These are phyloP conservation scores for Vitis cinerea DNA, from an alignment of 164 flowering plant genomes.

Conservation along the genomic window DNA sequence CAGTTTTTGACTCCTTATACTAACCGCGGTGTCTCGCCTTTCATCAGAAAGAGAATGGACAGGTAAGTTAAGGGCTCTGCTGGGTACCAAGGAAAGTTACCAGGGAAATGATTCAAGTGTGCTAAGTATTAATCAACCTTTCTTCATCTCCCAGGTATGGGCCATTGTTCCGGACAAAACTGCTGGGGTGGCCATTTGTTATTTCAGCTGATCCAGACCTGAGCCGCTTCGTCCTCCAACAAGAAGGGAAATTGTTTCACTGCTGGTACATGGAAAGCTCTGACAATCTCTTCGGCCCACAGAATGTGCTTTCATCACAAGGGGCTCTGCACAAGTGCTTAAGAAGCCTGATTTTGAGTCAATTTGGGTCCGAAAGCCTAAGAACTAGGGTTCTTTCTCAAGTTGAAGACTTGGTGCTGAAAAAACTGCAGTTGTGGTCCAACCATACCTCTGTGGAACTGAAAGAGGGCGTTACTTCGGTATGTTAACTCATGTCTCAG, in stretches of 20 bases:
- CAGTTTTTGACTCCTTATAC: constrained; percentile 54
- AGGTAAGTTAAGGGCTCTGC: constrained; percentile 19
- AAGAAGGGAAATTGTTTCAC: constrained; percentile 59
- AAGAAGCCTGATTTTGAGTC: constrained; percentile 58
- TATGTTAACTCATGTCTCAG: constrained; percentile 17
- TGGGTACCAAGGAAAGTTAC: too few relatives aligned
- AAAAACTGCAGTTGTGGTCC: constrained; percentile 44
- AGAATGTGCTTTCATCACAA: constrained; percentile 59
- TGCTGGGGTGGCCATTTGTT: constrained; percentile 56
- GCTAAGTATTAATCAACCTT: too few relatives aligned
- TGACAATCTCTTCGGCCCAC: constrained; percentile 58
- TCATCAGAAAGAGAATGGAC: constrained; percentile 48
- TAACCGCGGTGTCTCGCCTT: constrained; percentile 48
- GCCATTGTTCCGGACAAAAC: constrained; percentile 51
- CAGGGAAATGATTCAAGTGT: too few relatives aligned
- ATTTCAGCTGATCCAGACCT: constrained; percentile 61
- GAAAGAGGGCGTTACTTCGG: constrained; percentile 57
- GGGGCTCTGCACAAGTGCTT: constrained; percentile 73
- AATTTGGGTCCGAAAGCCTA: constrained; percentile 64
- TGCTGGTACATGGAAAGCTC: constrained; percentile 74
- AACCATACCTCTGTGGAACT: constrained; percentile 38
- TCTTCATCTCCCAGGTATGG: constrained; percentile 45
- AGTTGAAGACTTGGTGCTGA: constrained; percentile 39
- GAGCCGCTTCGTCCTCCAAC: constrained; percentile 51
- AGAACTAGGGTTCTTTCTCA: constrained; percentile 54